Evolutionary conservation across 176 grass and related monocot genomes (phyloP).

Genomic region (Eragrostis nindensis): DNA sequence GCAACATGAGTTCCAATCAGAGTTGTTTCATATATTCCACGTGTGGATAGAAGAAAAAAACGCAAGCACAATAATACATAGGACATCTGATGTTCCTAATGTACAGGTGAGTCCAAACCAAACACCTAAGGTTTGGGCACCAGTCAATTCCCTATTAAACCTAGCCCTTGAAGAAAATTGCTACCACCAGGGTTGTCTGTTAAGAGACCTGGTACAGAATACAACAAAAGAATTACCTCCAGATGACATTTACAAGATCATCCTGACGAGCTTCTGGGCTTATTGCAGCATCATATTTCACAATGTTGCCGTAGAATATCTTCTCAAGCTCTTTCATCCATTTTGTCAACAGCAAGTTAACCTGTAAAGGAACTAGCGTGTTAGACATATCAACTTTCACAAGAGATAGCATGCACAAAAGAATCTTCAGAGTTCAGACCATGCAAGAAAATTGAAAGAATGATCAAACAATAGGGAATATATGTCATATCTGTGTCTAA

Average conservation of each 20-base stretch:
- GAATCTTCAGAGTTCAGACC: constrained; percentile 8
- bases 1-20: neutral
- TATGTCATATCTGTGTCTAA: neutral
- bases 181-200: neutral
- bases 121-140: neutral
- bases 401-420: constrained; percentile 16
- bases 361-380: constrained; percentile 52
- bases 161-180: constrained; percentile 30
- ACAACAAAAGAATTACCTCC: constrained; percentile 68
- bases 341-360: constrained; percentile 92
- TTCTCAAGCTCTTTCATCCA: constrained; percentile 99
- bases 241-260: constrained; percentile 93
- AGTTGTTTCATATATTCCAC: constrained; percentile 12
- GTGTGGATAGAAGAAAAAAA: neutral
- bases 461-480: constrained; percentile 9
- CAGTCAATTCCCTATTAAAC: neutral
- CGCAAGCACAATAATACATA: neutral
- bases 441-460: constrained; percentile 28
- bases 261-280: constrained; percentile 75
- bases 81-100: constrained; percentile 1
- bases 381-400: constrained; percentile 18
- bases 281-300: constrained; percentile 85
- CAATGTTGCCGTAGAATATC: constrained; percentile 99
- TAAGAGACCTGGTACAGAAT: constrained; percentile 24
- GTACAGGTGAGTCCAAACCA: neutral